Evolutionary conservation across 2,329 filamentous ascomycete genomes (phyloP).

Genomic region (Alternaria ethzedia): DNA sequence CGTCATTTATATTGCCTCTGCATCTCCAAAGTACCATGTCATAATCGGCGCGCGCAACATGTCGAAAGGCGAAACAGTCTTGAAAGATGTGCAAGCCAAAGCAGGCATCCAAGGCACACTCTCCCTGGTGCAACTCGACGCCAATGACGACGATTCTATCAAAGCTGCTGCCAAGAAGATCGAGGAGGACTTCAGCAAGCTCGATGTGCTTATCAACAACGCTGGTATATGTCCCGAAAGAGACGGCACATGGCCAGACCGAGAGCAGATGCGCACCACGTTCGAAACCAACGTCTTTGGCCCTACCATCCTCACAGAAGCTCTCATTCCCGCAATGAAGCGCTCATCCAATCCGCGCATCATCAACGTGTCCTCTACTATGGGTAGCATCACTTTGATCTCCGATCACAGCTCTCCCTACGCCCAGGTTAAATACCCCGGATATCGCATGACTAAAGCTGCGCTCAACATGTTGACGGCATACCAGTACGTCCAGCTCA

Average conservation of each 20-base stretch:
- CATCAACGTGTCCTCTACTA: slow-evolving; percentile 46
- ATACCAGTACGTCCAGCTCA: slow-evolving; percentile 49
- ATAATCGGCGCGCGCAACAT: slow-evolving; percentile 44
- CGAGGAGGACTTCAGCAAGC: slow-evolving; percentile 40
- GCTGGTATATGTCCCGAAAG: slow-evolving; percentile 63
- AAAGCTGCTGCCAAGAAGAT: slow-evolving; percentile 42
- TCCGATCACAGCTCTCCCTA: slow-evolving; percentile 12
- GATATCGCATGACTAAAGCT: slow-evolving; percentile 46
- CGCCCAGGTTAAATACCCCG: slow-evolving; percentile 11
- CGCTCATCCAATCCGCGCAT: slow-evolving; percentile 36
- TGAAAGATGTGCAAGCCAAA: slow-evolving; percentile 36
- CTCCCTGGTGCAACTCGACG: slow-evolving; percentile 45
- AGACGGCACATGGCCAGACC: slow-evolving; percentile 15
- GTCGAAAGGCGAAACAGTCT: slow-evolving; percentile 40
- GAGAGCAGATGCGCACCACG: slow-evolving; percentile 23
- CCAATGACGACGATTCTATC: slow-evolving; percentile 44
- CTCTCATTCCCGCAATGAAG: slow-evolving; percentile 43
- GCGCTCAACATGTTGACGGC: slow-evolving; percentile 47
- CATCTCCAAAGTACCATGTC: slow-evolving; percentile 42
- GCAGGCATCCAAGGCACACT: slow-evolving; percentile 36
- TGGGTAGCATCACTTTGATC: slow-evolving; percentile 41
- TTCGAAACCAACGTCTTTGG: slow-evolving; percentile 50
- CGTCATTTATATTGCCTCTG: slow-evolving; percentile 33
- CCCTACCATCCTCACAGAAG: slow-evolving; percentile 40
- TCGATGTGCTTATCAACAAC: slow-evolving; percentile 89